Conservation (phyloP, 2,329 filamentous ascomycete genomes). For the Apiospora marii region DNA sequence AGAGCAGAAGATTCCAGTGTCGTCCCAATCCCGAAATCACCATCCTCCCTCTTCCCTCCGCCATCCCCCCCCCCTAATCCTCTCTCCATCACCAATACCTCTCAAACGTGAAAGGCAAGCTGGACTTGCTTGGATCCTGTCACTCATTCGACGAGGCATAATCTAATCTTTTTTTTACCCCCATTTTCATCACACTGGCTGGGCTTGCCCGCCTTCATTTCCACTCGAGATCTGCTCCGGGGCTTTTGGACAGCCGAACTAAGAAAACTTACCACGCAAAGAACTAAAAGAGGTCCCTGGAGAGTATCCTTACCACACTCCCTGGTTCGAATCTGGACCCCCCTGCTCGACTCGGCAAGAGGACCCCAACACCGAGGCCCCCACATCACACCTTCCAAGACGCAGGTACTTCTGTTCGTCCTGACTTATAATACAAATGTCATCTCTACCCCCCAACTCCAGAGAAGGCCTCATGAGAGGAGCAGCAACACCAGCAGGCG, state of each 20-base stretch:
- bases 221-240: constrained; percentile 34
- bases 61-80: constrained; percentile 43
- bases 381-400: constrained; percentile 43
- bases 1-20: constrained; percentile 59
- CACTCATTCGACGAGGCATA: constrained; percentile 55
- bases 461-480: constrained; percentile 58
- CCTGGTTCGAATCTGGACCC: constrained; percentile 45
- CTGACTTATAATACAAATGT: constrained; percentile 64
- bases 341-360: constrained; percentile 53
- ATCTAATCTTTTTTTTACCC: constrained; percentile 52
- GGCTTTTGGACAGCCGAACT: constrained; percentile 32
- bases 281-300: constrained; percentile 24
- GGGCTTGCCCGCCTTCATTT: constrained; percentile 37
- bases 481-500: constrained; percentile 44
- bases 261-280: constrained; percentile 29
- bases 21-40: constrained; percentile 52
- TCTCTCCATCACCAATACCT: constrained; percentile 42
- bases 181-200: constrained; percentile 34
- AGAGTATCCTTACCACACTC: constrained; percentile 3
- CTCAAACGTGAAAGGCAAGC: constrained; percentile 59
- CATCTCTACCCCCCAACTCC: constrained; percentile 70
- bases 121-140: constrained; percentile 65
- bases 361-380: constrained; percentile 33
- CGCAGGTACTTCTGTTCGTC: constrained; percentile 50
- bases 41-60: constrained; percentile 43